Conservation (phyloP, 805 yeast species). For the Ogataea salicorniae region DNA sequence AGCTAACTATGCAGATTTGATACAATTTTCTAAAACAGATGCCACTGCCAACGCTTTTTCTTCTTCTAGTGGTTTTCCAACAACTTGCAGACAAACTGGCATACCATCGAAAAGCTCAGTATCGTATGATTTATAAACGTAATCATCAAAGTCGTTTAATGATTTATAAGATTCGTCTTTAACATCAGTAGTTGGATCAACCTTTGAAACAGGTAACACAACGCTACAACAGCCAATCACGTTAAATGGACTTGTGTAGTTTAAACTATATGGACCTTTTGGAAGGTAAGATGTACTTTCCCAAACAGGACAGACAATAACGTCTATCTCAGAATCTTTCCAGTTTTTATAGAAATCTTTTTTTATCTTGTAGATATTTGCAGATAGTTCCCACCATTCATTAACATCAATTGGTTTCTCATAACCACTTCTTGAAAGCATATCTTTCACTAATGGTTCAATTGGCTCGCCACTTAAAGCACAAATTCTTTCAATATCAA, state of each 20-base stretch:
- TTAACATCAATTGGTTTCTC: conserved; percentile 9
- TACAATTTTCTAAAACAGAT: conserved; percentile 3
- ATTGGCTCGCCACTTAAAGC: conserved; percentile 23
- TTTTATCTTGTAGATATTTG: conserved; percentile 29
- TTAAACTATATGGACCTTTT: conserved; percentile 20
- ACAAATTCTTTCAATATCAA: conserved; percentile 16
- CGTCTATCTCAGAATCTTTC: conserved; percentile 34
- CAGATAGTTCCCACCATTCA: conserved; percentile 39
- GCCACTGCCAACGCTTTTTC: conserved; percentile 41
- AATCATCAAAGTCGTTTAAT: conserved; percentile 39
- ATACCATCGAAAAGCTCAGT: conserved; percentile 51
- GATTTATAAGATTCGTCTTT: conserved; percentile 25
- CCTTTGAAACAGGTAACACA: conserved; percentile 53
- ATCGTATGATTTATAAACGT: conserved; percentile 38
- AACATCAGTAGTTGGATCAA: conserved; percentile 38
- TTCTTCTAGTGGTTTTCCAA: conserved; percentile 55
- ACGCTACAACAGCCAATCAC: conserved; percentile 46
- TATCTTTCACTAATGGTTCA: conserved; percentile 3
- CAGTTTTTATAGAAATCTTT: conserved; percentile 32
- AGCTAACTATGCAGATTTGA: no score
- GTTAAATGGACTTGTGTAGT: conserved; percentile 52
- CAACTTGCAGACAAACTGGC: conserved; percentile 62
- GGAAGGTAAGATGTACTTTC: conserved; percentile 35
- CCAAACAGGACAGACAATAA: conserved; percentile 42
- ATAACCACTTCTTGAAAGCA: neutral